Percentiles rank a stretch among this genome's conserved stretches.
Evolutionary conservation across 495 filamentous ascomycete species (phyloP).

Genomic region (Aspergillus affinis): DNA sequence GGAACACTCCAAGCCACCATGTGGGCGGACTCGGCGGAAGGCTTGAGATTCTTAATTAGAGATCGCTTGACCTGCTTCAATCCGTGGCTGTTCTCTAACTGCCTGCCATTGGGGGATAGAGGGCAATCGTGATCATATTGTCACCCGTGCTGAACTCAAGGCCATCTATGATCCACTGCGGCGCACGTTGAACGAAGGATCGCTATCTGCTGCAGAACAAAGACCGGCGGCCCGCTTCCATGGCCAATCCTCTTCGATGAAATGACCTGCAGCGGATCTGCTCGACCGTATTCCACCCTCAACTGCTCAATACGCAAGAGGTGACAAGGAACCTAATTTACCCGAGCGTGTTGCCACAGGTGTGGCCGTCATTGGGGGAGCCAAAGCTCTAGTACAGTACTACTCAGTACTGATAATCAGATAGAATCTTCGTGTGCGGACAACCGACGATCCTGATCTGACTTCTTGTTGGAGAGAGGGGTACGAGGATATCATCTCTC

Average conservation of each 20-base stretch:
- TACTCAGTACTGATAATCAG: background rate
- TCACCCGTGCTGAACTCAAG: background rate
- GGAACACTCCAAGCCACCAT: slow-evolving; percentile 3
- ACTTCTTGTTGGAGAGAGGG: no score
- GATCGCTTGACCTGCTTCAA: slow-evolving; percentile 21
- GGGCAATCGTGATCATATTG: background rate
- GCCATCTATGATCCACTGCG: background rate
- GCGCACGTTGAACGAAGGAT: background rate
- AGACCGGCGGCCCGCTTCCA: slow-evolving; percentile 1
- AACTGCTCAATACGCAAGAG: background rate
- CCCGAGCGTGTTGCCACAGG: slow-evolving; percentile 3
- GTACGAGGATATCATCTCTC: no score
- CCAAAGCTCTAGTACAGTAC: background rate
- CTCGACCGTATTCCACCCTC: background rate
- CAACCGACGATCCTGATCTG: no score
- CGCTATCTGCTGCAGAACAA: background rate
- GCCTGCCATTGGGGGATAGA: background rate
- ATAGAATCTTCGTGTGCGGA: background rate
- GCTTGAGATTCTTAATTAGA: slow-evolving; percentile 14
- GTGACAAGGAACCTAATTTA: slow-evolving; percentile 5
- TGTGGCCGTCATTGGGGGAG: no score
- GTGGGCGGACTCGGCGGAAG: slow-evolving; percentile 16
- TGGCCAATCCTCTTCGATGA: slow-evolving; percentile 1
- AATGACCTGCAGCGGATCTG: slow-evolving; percentile 1
- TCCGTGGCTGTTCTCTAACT: slow-evolving; percentile 1